phyloP scores from a whole-genome alignment of 2,329 filamentous ascomycete species.

The Parastagonospora nodorum region DNA sequence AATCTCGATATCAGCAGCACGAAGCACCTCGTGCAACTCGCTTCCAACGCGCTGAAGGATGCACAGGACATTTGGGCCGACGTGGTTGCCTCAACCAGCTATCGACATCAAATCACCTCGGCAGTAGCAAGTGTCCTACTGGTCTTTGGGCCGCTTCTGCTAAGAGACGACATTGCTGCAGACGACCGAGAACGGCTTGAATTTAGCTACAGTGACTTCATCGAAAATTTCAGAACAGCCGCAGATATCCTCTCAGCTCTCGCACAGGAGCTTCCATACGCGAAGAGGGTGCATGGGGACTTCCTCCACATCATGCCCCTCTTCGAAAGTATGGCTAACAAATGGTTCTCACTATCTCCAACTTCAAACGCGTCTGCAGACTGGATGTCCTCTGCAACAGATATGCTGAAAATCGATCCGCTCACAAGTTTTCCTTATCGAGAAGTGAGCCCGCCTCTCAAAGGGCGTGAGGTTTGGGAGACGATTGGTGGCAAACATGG shows the following conservation, averaged over 20 bases:
- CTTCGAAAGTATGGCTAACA: slow-evolving; percentile 7
- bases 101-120: slow-evolving; percentile 22
- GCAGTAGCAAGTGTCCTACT: slow-evolving; percentile 26
- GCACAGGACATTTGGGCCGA: slow-evolving; percentile 13
- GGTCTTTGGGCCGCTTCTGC: slow-evolving; percentile 21
- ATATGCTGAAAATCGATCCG: too few species aligned
- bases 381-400: too few species aligned
- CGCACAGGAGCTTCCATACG: slow-evolving; percentile 15
- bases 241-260: slow-evolving; percentile 20
- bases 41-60: slow-evolving; percentile 6
- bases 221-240: slow-evolving; percentile 17
- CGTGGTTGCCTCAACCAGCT: slow-evolving; percentile 7
- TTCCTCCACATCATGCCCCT: slow-evolving; percentile 19
- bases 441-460: slow-evolving; percentile 10
- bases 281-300: slow-evolving; percentile 27
- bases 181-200: slow-evolving; percentile 4
- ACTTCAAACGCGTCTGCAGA: too few species aligned
- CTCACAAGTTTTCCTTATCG: too few species aligned
- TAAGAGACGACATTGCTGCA: slow-evolving; percentile 14
- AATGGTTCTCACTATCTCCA: neutral
- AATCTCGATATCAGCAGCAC: too few species aligned
- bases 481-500: neutral
- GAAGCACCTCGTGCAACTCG: slow-evolving; percentile 17
- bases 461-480: neutral
- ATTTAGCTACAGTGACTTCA: slow-evolving; percentile 2